Evolutionary conservation across 2,329 filamentous ascomycete genomes (phyloP), one percentile per base, ranked within the genome.

Genomic region (Elsinoe ampelina): DNA sequence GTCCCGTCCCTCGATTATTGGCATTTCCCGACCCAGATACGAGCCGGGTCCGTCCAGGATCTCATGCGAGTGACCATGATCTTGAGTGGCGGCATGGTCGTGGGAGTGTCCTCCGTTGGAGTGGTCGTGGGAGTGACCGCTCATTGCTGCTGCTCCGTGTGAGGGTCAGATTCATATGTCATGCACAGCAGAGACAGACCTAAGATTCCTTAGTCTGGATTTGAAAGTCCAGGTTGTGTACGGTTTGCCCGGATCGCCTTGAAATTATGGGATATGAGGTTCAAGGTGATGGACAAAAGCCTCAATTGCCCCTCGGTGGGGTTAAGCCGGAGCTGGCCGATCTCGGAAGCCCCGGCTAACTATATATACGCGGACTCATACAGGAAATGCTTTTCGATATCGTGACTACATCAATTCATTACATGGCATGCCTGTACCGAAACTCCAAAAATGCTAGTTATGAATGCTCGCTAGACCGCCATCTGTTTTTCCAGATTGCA

Each of bases 11-110:
- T 95, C 87, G 61, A 90, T 82, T 57, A 97, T 87, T 60, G 92
- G 93, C 88, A 95, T 91, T 75, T 97, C 93, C 13, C 93, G 85
- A 52, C 86, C 85, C 32, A 93, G 73, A 70, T 87, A 97, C 68
- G 89, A 95, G 43, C 93, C 93, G 0, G 93, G 93, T 0, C 92
- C 92, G 67, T 93, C 86, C 63, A 96, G 86, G 66, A 97, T 90
- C 77, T 97, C 93, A 71, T 97, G 93, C 1, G 86, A 88, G 76
- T 98, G 93, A 65, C 93, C 93, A 71, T 97, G 93, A 67, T 92
- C 87, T 41, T 77, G 78, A 56, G 78, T 79, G 59, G 67, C 70
- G 58, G 68, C 67, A 41, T 69, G 66, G 2, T 63, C 64, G 52
- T 72, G 69, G 2, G 64, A 63, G 57, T 73, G 70, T 58, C 79